A percentile compares a stretch with the other conserved stretches of the same genome.
phyloP scores from a whole-genome alignment of 2,329 filamentous ascomycete genomes.

The Exophiala viscosa region DNA sequence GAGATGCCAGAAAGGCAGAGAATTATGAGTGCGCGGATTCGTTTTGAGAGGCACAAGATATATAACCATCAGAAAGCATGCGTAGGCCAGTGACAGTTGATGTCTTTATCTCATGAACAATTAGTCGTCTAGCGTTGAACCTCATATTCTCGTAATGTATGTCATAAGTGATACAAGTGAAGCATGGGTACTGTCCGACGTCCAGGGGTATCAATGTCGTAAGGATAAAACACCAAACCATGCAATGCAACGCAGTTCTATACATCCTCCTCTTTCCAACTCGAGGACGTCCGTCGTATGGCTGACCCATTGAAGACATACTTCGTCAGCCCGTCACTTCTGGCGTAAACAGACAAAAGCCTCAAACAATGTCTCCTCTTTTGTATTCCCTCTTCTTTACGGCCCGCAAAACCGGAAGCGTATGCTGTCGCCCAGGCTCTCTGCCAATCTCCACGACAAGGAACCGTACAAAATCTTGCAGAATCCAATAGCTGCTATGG shows the following conservation, averaged over 20 bases:
- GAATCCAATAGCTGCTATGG: conserved; percentile 90
- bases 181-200: background rate
- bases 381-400: conserved; percentile 52
- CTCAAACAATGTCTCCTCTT: conserved; percentile 30
- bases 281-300: background rate
- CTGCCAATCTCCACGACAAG: conserved; percentile 84
- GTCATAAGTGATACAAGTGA: too few relatives aligned
- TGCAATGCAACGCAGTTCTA: background rate
- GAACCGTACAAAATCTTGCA: conserved; percentile 83
- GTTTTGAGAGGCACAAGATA: background rate
- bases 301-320: background rate
- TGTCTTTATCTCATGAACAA: too few relatives aligned
- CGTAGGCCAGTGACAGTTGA: too few relatives aligned
- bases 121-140: too few relatives aligned
- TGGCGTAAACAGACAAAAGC: background rate
- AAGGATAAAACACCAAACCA: background rate
- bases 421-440: conserved; percentile 61
- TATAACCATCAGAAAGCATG: too few relatives aligned
- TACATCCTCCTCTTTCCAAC: background rate
- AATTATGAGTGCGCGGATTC: conserved; percentile 28
- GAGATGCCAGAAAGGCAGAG: conserved; percentile 33
- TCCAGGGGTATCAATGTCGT: conserved; percentile 16
- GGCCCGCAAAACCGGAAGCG: conserved; percentile 52
- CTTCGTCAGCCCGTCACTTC: background rate
- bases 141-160: too few relatives aligned